A percentile compares a stretch with the other conserved stretches of the same genome.
These are phyloP conservation scores for Thermochaetoides thermophila DNA, from an alignment of 495 filamentous ascomycete genomes.

Conservation along the genomic window DNA sequence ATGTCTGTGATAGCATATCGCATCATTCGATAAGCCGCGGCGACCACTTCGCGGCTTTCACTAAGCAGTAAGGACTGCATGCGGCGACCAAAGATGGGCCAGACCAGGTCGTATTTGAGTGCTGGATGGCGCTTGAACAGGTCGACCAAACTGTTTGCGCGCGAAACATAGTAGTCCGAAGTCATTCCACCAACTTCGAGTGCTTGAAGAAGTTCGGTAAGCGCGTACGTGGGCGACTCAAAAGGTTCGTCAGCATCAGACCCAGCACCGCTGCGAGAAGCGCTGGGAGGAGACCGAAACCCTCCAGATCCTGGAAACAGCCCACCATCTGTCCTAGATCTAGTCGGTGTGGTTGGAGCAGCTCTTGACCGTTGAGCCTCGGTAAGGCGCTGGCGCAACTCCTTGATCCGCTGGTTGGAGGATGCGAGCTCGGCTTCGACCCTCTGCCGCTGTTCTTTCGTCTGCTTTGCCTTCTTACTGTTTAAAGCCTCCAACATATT, in stretches of 20 bases:
- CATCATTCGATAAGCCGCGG: constrained; percentile 82
- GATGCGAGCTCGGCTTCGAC: constrained; percentile 85
- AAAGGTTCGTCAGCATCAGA: constrained; percentile 54
- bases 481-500: constrained; percentile 91
- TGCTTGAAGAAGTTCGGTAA: constrained; percentile 76
- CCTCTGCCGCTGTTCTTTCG: constrained; percentile 71
- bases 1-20: constrained; percentile 90
- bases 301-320: constrained; percentile 47
- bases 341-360: constrained; percentile 56
- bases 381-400: constrained; percentile 65
- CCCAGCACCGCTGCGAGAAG: constrained; percentile 32
- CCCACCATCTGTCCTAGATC: constrained; percentile 42
- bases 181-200: constrained; percentile 75
- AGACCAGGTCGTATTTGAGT: constrained; percentile 87
- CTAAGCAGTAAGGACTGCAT: constrained; percentile 92
- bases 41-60: constrained; percentile 88
- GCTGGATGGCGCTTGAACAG: constrained; percentile 87
- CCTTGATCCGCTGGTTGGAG: constrained; percentile 79
- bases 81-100: constrained; percentile 82
- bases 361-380: constrained; percentile 46
- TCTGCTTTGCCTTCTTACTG: constrained; percentile 89
- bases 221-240: constrained; percentile 80
- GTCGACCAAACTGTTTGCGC: constrained; percentile 80
- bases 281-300: constrained; percentile 50
- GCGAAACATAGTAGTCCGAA: constrained; percentile 85